These are phyloP conservation scores for Dryas integrifolia DNA, from an alignment of 331 rosid genomes.

Conservation along the genomic window DNA sequence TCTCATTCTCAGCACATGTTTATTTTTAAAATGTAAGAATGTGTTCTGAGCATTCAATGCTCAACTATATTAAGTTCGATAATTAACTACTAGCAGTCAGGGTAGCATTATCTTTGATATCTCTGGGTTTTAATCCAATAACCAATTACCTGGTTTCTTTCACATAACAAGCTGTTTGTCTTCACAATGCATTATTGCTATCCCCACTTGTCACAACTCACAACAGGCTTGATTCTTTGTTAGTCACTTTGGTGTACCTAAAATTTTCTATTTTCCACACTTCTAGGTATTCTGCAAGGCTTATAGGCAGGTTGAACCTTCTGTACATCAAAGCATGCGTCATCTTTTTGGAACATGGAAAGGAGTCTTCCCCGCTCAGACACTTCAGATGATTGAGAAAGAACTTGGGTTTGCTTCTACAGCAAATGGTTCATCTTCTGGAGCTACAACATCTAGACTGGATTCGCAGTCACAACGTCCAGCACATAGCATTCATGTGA, in stretches of 20 bases:
- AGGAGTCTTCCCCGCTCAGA: constrained; percentile 83
- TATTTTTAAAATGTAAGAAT: not conserved
- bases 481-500: constrained; percentile 90
- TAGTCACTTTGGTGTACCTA: constrained; percentile 35
- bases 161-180: constrained; percentile 14
- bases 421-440: constrained; percentile 69
- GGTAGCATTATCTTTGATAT: constrained; percentile 16
- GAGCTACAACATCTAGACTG: constrained; percentile 55
- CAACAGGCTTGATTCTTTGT: not conserved
- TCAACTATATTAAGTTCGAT: constrained; percentile 19
- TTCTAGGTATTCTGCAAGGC: constrained; percentile 93
- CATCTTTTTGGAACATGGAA: constrained; percentile 99
- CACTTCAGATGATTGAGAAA: constrained; percentile 83
- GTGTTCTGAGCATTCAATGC: constrained; percentile 2
- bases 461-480: constrained; percentile 87
- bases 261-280: constrained; percentile 35
- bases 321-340: constrained; percentile 81
- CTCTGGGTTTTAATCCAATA: constrained; percentile 6
- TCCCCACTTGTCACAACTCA: not conserved
- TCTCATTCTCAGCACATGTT: constrained; percentile 5
- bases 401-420: constrained; percentile 71
- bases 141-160: constrained; percentile 26
- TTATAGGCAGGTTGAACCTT: constrained; percentile 77
- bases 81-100: constrained; percentile 7
- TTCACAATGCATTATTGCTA: not conserved